Conservation (phyloP, 306 rosid genomes). For the Acacia melanoxylon region DNA sequence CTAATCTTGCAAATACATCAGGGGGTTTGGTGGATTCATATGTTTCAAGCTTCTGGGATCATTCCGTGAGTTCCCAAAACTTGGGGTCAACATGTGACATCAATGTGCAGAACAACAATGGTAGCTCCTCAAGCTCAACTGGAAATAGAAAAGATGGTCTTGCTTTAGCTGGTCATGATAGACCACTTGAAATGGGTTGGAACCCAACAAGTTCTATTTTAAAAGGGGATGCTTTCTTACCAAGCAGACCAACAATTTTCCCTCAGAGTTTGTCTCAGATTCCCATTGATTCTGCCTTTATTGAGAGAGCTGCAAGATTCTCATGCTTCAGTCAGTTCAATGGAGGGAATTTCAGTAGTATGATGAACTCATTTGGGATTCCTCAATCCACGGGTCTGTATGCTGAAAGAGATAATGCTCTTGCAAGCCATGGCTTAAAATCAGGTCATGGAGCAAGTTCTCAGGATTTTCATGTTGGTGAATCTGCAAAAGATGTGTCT, state of each 20-base stretch:
- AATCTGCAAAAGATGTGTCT: conserved; percentile 51
- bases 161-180: conserved; percentile 54
- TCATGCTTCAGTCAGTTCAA: conserved; percentile 57
- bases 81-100: conserved; percentile 66
- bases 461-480: conserved; percentile 47
- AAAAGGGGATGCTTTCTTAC: conserved; percentile 55
- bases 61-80: conserved; percentile 54
- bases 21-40: conserved; percentile 65
- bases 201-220: conserved; percentile 50
- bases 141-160: conserved; percentile 59
- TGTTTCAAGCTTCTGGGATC: conserved; percentile 66
- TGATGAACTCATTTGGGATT: conserved; percentile 56
- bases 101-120: conserved; percentile 45
- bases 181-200: conserved; percentile 69
- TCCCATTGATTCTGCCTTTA: conserved; percentile 85
- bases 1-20: conserved; percentile 58
- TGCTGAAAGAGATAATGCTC: conserved; percentile 46
- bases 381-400: conserved; percentile 57
- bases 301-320: conserved; percentile 87
- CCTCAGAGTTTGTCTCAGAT: conserved; percentile 78
- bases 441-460: conserved; percentile 41
- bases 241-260: conserved; percentile 54
- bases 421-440: conserved; percentile 48
- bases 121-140: conserved; percentile 40
- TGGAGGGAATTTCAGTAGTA: conserved; percentile 63